A percentile compares a stretch with the other conserved stretches of the same genome.
Evolutionary conservation across 2,329 filamentous ascomycete genomes (phyloP).

Genomic region (Myriosclerotinia duriaeana): DNA sequence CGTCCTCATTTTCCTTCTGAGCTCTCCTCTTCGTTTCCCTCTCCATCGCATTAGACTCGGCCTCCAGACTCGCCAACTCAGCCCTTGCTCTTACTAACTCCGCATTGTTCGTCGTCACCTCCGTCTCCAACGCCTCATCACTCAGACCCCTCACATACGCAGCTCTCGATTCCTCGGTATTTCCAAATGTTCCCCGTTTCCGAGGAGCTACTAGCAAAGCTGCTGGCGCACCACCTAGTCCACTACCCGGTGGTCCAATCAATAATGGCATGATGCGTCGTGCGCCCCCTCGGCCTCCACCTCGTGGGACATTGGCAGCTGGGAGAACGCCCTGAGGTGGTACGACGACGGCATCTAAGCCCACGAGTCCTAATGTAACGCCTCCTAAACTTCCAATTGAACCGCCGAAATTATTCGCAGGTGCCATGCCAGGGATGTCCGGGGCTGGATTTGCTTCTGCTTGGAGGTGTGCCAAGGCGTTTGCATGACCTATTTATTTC

Average conservation of each 20-base stretch:
- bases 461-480: background rate
- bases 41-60: background rate
- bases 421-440: background rate
- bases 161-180: background rate
- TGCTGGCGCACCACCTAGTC: no score
- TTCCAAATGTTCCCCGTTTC: background rate
- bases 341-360: background rate
- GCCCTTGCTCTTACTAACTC: background rate
- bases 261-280: background rate
- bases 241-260: background rate
- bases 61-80: no score
- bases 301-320: background rate
- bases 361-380: background rate
- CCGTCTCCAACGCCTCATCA: background rate
- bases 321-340: background rate
- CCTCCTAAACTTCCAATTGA: background rate
- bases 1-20: no score
- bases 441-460: background rate
- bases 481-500: background rate
- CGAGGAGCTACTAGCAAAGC: no score
- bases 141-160: background rate
- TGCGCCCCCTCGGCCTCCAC: background rate
- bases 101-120: no score
- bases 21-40: background rate
- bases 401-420: conserved; percentile 1